Base-by-base conservation (phyloP, 2,329 filamentous ascomycete genomes). In the Rhynchosporium graminicola region DNA sequence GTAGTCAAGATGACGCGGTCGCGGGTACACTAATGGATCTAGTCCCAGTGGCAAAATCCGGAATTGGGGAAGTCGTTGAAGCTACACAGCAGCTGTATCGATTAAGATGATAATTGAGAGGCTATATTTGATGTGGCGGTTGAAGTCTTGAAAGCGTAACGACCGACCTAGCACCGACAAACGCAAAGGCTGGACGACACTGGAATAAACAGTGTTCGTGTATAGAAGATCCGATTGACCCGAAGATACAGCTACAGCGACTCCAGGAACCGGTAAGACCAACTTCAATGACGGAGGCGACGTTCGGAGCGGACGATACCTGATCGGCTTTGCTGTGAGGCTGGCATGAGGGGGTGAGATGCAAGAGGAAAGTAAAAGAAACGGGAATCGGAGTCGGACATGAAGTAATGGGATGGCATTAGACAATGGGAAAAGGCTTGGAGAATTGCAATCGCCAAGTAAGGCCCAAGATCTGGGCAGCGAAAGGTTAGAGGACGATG, bases 1-100 rank as follows among this genome's bases (percentile, higher is more conserved):
- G 40, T 31, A 20, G 52, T 26, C 36, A 36, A 62, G 59, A 62
- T 68, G 65, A 68, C 63, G 63, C 63, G 62, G 67, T 63, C 60
- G 62, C 50, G 43, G 52, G 58, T 51, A 10, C 54, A 59, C 60
- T 64, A 61, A 47, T 45, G 13, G 12, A 47, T 62, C 64, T 63
- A 68, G 63, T 54, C 20, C 38, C 47, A 29, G 28, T 15, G 52
- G 45, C 43, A 28, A 29, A 42, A 63, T 43, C 50, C 55, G 26
- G 33, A 38, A 54, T 52, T 52, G 20, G 9, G 38, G 40, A 10
- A 57, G 10, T 20, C 45, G n/a, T 40, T 9, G 28, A 43, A 42
- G 8, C n/a, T 42, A 36, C 8, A 33, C 60, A 50, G 54, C 31
- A 63, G 50, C 40, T 46, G 38, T 20, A 10, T n/a, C n/a, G n/a